phyloP scores from a whole-genome alignment of 805 yeast species.

The Sugiyamaella floridensis region DNA sequence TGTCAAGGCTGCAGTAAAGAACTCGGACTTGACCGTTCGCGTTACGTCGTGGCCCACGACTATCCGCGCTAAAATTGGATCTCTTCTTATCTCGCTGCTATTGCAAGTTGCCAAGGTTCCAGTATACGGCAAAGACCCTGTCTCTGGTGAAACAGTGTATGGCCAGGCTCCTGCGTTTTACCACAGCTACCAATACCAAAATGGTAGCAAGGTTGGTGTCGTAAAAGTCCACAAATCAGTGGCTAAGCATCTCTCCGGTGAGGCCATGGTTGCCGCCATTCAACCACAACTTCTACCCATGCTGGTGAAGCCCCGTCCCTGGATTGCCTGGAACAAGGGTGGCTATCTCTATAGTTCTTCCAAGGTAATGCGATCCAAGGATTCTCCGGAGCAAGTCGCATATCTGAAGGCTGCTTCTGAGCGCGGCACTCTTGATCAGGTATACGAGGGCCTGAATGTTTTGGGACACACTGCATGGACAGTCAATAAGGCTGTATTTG shows the following conservation, averaged over 20 bases:
- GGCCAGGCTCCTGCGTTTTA: slow-evolving; percentile 86
- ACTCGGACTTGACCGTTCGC: slow-evolving; percentile 31
- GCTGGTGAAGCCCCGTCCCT: slow-evolving; percentile 84
- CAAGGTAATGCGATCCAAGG: slow-evolving; percentile 65
- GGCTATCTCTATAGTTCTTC: slow-evolving; percentile 69
- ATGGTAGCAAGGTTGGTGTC: slow-evolving; percentile 77
- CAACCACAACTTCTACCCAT: slow-evolving; percentile 89
- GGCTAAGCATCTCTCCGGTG: slow-evolving; percentile 59
- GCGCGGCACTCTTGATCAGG: slow-evolving; percentile 53
- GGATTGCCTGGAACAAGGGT: slow-evolving; percentile 78
- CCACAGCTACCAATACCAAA: slow-evolving; percentile 76
- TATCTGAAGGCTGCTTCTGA: slow-evolving; percentile 81
- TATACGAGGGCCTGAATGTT: slow-evolving; percentile 77
- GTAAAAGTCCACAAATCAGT: slow-evolving; percentile 67
- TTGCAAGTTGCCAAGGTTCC: slow-evolving; percentile 77
- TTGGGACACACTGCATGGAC: slow-evolving; percentile 91
- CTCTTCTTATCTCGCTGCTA: slow-evolving; percentile 64
- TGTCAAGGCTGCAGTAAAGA: slow-evolving; percentile 27
- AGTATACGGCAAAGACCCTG: slow-evolving; percentile 76
- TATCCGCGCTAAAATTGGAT: slow-evolving; percentile 68
- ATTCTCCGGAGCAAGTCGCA: slow-evolving; percentile 83
- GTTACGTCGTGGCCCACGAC: slow-evolving; percentile 46
- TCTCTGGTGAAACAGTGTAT: slow-evolving; percentile 54
- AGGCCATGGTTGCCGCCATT: slow-evolving; percentile 52
- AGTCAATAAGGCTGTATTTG: slow-evolving; percentile 63